Base-by-base conservation (phyloP, 2,329 filamentous ascomycete genomes). In the Fonsecaea multimorphosa region DNA sequence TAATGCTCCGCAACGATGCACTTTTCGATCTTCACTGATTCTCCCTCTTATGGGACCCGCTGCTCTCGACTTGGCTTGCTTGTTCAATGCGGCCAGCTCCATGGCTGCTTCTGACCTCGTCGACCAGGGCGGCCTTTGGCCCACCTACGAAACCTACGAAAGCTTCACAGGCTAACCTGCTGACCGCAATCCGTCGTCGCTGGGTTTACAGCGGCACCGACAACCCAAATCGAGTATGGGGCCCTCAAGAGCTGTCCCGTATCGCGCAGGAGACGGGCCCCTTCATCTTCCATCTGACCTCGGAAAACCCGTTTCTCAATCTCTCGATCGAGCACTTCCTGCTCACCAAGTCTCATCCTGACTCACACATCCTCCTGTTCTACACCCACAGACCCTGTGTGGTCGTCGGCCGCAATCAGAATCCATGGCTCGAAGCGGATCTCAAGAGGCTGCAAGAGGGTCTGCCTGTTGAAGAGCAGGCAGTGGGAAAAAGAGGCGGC, bases 341-440 rank as follows among this genome's bases (percentile, higher is more conserved):
- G 32, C 86, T 98, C 7, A 87, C 91, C 73, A 87, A 87, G 61
- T 89, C 90, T 0, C 86, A 89, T 1, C 82, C 87, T 6, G 86
- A 90, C 66, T 92, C 92, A 12, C 89, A 86, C 14, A 79, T 98
- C 58, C 86, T 98, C 1, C 91, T 98, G 63, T 85, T 97, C 58
- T 99, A 98, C 80, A 86, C 88, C 73, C 98, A 99, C 79, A 80
- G 87, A 40, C 93, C 94, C 0, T 93, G 91, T 76, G 85, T 99
- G 66, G 89, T 99, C 75, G 89, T 99, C 71, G 95, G 95, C 51
- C 89, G 95, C 66, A 99, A 99, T 77, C 95, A 99, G 81, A 99
- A 99, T 77, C 95, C 95, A 61, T 99, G 94, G 95, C 84, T 92
- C 8, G 95, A 99, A 80, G 88, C 92, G 68, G 91, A 96, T 75